Conservation (phyloP, 2,329 filamentous ascomycete genomes). For the Herpotrichia juniperi region DNA sequence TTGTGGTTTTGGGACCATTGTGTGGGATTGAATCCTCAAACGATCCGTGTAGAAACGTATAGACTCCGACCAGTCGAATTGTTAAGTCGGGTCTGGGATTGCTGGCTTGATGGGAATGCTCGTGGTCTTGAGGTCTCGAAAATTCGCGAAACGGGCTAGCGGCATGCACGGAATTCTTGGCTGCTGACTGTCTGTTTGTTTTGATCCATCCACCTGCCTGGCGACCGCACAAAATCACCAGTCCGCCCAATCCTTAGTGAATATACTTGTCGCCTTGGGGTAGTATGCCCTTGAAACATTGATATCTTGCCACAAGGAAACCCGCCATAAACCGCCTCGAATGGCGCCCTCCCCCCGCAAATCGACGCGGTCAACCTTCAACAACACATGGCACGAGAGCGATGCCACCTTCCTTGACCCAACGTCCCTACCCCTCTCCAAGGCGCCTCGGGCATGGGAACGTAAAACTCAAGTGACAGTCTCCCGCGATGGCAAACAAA, state of each 20-base stretch:
- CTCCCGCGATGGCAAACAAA: slow-evolving; percentile 41
- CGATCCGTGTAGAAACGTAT: background rate
- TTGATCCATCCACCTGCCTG: background rate
- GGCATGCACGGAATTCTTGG: background rate
- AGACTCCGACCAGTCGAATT: background rate
- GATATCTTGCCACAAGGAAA: slow-evolving; percentile 5
- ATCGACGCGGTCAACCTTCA: slow-evolving; percentile 34
- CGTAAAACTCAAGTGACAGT: slow-evolving; percentile 52
- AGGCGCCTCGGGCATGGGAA: slow-evolving; percentile 56
- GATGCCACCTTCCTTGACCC: slow-evolving; percentile 51
- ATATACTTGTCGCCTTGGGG: slow-evolving; percentile 4
- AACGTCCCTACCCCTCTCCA: slow-evolving; percentile 47
- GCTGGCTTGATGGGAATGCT: background rate
- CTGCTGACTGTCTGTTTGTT: slow-evolving; percentile 3
- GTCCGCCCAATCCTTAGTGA: background rate
- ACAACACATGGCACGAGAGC: slow-evolving; percentile 48
- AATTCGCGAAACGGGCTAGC: slow-evolving; percentile 3
- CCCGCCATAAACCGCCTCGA: slow-evolving; percentile 13
- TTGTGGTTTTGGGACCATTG: slow-evolving; percentile 46
- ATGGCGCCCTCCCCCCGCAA: slow-evolving; percentile 42
- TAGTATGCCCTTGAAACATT: slow-evolving; percentile 12
- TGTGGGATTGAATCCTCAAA: background rate
- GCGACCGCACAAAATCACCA: background rate
- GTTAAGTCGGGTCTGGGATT: background rate
- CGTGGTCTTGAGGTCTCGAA: background rate